Conservation (phyloP, 352 stramenopile genomes). For the Globisporangium barbulae region DNA sequence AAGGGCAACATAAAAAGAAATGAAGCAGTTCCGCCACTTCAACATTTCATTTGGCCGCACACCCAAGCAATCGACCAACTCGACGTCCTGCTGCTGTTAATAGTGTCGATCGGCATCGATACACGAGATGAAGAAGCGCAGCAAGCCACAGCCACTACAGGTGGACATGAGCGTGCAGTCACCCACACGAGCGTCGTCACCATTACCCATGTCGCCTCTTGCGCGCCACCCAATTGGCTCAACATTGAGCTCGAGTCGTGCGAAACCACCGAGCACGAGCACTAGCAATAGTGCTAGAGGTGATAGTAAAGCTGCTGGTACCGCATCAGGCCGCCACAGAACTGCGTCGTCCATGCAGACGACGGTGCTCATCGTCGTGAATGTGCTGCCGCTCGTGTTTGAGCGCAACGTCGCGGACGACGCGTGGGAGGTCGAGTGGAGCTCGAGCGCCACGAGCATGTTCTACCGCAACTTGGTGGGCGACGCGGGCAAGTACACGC, state of each 20-base stretch:
- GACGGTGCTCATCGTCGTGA: conserved; percentile 77
- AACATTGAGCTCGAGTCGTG: background rate
- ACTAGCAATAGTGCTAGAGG: background rate
- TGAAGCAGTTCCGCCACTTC: conserved; percentile 4
- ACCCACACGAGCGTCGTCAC: background rate
- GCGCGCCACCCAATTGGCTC: background rate
- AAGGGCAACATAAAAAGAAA: conserved; percentile 1
- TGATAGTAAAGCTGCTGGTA: background rate
- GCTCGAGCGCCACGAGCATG: conserved; percentile 65
- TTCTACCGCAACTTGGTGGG: conserved; percentile 75
- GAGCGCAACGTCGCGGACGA: conserved; percentile 39
- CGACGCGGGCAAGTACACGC: conserved; percentile 43
- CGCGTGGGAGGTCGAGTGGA: conserved; percentile 66
- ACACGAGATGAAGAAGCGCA: conserved; percentile 6
- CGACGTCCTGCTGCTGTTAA: background rate
- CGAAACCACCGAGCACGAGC: background rate
- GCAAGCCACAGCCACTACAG: conserved; percentile 7
- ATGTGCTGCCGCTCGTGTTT: conserved; percentile 75
- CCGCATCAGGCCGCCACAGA: background rate
- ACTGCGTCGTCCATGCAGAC: conserved; percentile 19
- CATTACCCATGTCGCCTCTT: conserved; percentile 3
- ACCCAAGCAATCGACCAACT: background rate
- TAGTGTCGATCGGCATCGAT: no score
- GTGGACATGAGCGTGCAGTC: background rate
- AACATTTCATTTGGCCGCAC: background rate